Evolutionary conservation across 2,329 filamentous ascomycete genomes (phyloP).

Genomic region (Fonsecaea pugnacius): DNA sequence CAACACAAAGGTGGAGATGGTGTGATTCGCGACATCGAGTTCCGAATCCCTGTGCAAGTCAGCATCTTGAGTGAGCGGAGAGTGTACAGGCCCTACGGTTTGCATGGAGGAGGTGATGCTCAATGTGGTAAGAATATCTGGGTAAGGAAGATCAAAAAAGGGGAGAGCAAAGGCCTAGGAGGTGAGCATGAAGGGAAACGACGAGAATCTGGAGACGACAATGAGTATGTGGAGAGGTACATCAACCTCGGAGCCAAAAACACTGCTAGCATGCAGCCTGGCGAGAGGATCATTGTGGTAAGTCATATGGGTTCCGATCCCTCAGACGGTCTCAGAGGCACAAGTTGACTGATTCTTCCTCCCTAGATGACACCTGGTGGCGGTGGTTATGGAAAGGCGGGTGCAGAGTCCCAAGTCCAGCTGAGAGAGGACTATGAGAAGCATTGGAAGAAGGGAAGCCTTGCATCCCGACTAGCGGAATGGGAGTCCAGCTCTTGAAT

Average conservation of each 20-base stretch:
- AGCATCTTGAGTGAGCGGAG: constrained; percentile 78
- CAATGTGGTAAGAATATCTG: constrained; percentile 82
- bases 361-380: constrained; percentile 48
- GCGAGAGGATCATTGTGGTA: constrained; percentile 65
- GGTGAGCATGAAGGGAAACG: constrained; percentile 56
- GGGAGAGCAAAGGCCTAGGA: constrained; percentile 37
- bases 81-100: constrained; percentile 77
- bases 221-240: constrained; percentile 52
- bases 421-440: constrained; percentile 62
- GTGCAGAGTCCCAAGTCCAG: constrained; percentile 57
- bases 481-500: constrained; percentile 55
- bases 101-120: constrained; percentile 80
- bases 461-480: constrained; percentile 53
- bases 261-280: constrained; percentile 62
- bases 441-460: constrained; percentile 64
- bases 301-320: constrained; percentile 52
- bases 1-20: constrained; percentile 74
- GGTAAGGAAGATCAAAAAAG: constrained; percentile 72
- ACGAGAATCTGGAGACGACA: constrained; percentile 44
- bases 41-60: constrained; percentile 78
- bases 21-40: constrained; percentile 81
- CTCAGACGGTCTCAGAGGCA: neutral
- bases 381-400: constrained; percentile 56
- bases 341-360: constrained; percentile 13
- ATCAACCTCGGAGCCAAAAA: constrained; percentile 68